These are phyloP conservation scores for Rubus parviflorus DNA, from an alignment of 306 rosid species.

Conservation along the genomic window DNA sequence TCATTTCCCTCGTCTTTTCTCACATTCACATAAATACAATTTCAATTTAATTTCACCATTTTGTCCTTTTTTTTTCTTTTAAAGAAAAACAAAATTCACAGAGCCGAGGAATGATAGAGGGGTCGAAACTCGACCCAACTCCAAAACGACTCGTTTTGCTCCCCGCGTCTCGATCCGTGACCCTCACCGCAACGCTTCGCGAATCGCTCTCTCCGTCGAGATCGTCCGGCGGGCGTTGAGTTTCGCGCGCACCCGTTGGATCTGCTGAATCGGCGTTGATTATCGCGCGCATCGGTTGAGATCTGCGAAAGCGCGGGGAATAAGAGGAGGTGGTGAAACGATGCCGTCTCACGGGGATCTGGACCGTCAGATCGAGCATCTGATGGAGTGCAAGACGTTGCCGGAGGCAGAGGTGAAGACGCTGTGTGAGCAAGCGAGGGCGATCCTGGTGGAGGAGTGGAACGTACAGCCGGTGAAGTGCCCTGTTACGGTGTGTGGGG, in stretches of 20 bases:
- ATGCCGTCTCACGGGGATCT: constrained; percentile 98
- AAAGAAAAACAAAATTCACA: constrained; percentile 13
- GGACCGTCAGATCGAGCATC: constrained; percentile 99
- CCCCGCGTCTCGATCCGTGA: constrained; percentile 30
- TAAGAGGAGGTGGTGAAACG: constrained; percentile 23
- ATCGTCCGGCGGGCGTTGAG: constrained; percentile 27
- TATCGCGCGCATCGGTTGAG: too few species aligned
- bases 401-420: constrained; percentile 89
- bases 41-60: constrained; percentile 18
- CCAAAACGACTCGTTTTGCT: constrained; percentile 49
- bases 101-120: constrained; percentile 41
- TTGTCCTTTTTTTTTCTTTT: neutral
- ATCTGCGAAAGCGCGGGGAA: constrained; percentile 45
- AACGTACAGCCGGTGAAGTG: constrained; percentile 99
- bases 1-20: constrained; percentile 48
- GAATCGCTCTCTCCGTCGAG: constrained; percentile 38
- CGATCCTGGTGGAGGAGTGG: constrained; percentile 95
- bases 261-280: constrained; percentile 26
- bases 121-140: constrained; percentile 33
- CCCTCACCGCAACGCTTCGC: constrained; percentile 1
- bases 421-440: constrained; percentile 91
- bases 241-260: constrained; percentile 23
- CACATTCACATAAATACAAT: constrained; percentile 37
- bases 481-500: constrained; percentile 96
- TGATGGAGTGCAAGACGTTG: constrained; percentile 95